Evolutionary conservation across 306 rosid genomes (phyloP).

Genomic region (Quercus bicolor): DNA sequence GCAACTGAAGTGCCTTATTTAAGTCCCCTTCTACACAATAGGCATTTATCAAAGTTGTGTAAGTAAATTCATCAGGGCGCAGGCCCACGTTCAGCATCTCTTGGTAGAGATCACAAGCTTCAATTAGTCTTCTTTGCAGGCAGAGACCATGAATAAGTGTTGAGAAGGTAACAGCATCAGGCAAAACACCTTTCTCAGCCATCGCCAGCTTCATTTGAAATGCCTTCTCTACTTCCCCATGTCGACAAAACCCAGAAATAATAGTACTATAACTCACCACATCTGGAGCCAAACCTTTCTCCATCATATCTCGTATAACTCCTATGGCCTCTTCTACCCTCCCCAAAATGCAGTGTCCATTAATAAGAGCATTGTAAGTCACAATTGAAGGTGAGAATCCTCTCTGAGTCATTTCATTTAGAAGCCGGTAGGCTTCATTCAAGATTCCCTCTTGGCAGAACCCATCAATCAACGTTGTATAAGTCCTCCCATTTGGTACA

Average conservation of each 20-base stretch:
- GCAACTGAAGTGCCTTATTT: conserved; percentile 64
- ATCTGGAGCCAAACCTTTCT: conserved; percentile 63
- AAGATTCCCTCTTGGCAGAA: conserved; percentile 68
- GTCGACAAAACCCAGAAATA: conserved; percentile 68
- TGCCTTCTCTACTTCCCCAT: conserved; percentile 62
- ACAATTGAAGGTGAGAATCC: conserved; percentile 76
- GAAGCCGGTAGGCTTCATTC: conserved; percentile 57
- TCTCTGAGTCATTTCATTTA: conserved; percentile 59
- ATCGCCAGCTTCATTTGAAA: conserved; percentile 67
- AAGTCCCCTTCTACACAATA: conserved; percentile 71
- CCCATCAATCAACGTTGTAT: conserved; percentile 74
- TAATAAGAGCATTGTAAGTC: conserved; percentile 70
- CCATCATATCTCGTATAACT: conserved; percentile 51
- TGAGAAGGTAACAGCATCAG: conserved; percentile 67
- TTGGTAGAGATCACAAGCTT: conserved; percentile 67
- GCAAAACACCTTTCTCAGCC: conserved; percentile 61
- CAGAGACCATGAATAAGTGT: conserved; percentile 83
- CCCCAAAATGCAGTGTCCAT: conserved; percentile 71
- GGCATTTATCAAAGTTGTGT: conserved; percentile 82
- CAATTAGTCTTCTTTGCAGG: conserved; percentile 50
- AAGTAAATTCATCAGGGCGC: conserved; percentile 66
- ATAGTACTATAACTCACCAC: conserved; percentile 80
- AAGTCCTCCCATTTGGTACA: conserved; percentile 72
- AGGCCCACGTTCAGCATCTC: conserved; percentile 57
- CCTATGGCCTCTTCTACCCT: conserved; percentile 64